Base-by-base conservation (phyloP, 2,329 filamentous ascomycete genomes). In the Fusarium denticulatum region DNA sequence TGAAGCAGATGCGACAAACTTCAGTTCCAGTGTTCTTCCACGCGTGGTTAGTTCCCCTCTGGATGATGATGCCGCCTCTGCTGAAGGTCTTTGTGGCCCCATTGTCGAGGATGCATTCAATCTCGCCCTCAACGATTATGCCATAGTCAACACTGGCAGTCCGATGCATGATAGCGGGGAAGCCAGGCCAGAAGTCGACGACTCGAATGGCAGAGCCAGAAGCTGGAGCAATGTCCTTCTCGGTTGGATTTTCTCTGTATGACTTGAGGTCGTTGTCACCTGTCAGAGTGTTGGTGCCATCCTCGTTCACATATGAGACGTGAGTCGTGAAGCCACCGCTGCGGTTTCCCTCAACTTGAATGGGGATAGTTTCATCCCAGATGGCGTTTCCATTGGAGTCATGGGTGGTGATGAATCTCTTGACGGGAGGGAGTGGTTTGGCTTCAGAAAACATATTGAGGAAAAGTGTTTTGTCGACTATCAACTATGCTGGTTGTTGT, bases 111-210 rank as follows among this genome's bases (percentile, higher is more conserved):
- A 77, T 43, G 37, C 72, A 76, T 34, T 77, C 68, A 22, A 76
- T 46, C 60, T 73, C 68, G 26, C 76, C 75, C 30, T 77, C 75
- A 14, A 77, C 30, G 12, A 77, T 59, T 28, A 76, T 50, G 26
- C 70, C 72, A 37, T 74, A 74, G 64, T 77, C 76, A 34, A 77
- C 59, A 30, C 74, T 78, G 34, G 64, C 71, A 43, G 76, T 78
- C 14, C 69, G 68, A 67, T 78, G 74, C 74, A 76, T 61, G 46
- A 75, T 52, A 20, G 63, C 67, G 7, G 72, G 67, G 46, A 53
- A 73, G 37, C 71, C 71, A 11, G 73, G 71, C 67, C 69, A 78
- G 52, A 78, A 67, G 55, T 77, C 74, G 37, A 77, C 69, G 30
- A 75, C 71, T 28, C 69, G 64, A 36, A 76, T 61, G 12, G 59